A percentile compares a stretch with the other conserved stretches of the same genome.
These are phyloP conservation scores for Paecilomyces variotii DNA, from an alignment of 2,329 filamentous ascomycete genomes.

Conservation along the genomic window DNA sequence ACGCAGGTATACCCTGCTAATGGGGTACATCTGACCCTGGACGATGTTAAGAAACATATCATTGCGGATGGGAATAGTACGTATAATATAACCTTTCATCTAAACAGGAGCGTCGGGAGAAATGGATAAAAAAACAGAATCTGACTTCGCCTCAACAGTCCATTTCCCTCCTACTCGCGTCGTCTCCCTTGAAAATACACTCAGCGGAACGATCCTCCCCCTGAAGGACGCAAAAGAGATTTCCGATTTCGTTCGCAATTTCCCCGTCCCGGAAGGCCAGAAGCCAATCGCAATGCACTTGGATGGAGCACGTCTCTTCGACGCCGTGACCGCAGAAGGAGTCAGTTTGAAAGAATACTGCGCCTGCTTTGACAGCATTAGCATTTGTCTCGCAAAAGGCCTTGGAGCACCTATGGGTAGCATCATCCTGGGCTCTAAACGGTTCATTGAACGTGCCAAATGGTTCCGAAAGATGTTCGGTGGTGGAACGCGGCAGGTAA, in stretches of 20 bases:
- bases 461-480: constrained; percentile 25
- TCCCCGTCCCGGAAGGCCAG: constrained; percentile 14
- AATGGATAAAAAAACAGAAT: not conserved
- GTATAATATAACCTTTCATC: not conserved
- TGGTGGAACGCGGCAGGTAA: constrained; percentile 23
- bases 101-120: not conserved
- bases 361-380: constrained; percentile 23
- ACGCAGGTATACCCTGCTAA: constrained; percentile 23
- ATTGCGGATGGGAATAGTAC: constrained; percentile 19
- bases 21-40: constrained; percentile 25
- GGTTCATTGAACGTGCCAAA: constrained; percentile 20
- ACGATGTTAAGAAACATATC: constrained; percentile 23
- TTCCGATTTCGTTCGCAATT: constrained; percentile 17
- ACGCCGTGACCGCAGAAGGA: constrained; percentile 19
- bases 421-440: constrained; percentile 19
- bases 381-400: constrained; percentile 26
- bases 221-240: constrained; percentile 21
- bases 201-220: constrained; percentile 19
- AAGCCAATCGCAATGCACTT: constrained; percentile 21
- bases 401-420: constrained; percentile 26
- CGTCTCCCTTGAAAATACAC: constrained; percentile 21
- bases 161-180: constrained; percentile 23
- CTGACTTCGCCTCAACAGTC: constrained; percentile 6
- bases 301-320: constrained; percentile 24
- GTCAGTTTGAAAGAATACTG: constrained; percentile 20